phyloP scores from a whole-genome alignment of 805 yeast genomes.

The Pachysolen tannophilus region DNA sequence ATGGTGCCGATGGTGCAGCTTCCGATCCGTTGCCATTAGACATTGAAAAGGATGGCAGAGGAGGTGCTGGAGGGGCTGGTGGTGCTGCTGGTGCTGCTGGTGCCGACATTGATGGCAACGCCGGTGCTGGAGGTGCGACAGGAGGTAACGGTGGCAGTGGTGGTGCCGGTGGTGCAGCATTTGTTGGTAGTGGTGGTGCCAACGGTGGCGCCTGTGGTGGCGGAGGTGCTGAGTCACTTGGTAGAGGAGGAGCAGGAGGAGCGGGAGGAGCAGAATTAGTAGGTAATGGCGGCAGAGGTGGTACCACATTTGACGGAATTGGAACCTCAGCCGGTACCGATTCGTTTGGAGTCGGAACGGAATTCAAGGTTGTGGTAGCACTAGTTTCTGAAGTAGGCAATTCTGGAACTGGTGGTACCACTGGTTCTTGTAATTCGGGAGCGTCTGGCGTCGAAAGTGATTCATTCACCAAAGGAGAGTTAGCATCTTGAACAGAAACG shows the following conservation, averaged over 20 bases:
- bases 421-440: constrained; percentile 1
- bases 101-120: constrained; percentile 22
- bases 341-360: constrained; percentile 8
- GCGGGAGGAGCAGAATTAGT: constrained; percentile 7
- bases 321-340: constrained; percentile 13
- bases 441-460: too few species aligned
- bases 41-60: constrained; percentile 22
- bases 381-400: neutral
- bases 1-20: constrained; percentile 21
- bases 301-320: constrained; percentile 14
- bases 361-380: constrained; percentile 8
- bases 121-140: constrained; percentile 23
- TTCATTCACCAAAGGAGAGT: constrained; percentile 2
- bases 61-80: constrained; percentile 25
- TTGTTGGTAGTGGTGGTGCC: constrained; percentile 14
- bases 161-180: constrained; percentile 22
- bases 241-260: constrained; percentile 12
- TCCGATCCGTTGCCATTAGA: constrained; percentile 26
- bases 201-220: constrained; percentile 12
- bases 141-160: constrained; percentile 22
- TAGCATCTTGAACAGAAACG: constrained; percentile 13
- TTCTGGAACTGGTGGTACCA: constrained; percentile 7
- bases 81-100: constrained; percentile 39
- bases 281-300: constrained; percentile 5
- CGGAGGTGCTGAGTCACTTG: constrained; percentile 2